Conservation (phyloP, 768 basidiomycete genomes). For the Roridomyces roridus region DNA sequence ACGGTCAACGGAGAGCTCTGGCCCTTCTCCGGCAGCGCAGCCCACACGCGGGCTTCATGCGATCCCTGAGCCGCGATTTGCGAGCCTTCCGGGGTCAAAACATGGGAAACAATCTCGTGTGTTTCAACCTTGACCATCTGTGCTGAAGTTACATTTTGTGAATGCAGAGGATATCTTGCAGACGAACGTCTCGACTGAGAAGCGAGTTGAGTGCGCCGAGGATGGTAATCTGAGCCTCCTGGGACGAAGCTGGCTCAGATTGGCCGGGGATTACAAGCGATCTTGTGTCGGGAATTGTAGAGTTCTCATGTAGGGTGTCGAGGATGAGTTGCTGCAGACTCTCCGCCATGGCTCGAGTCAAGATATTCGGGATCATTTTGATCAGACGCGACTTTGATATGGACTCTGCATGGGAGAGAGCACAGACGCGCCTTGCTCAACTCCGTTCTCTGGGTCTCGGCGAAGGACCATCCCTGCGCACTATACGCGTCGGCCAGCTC, state of each 20-base stretch:
- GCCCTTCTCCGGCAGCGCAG: conserved; percentile 75
- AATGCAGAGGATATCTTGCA: conserved; percentile 7
- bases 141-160: conserved; percentile 8
- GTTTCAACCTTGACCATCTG: conserved; percentile 87
- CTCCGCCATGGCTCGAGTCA: conserved; percentile 64
- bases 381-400: conserved; percentile 15
- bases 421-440: conserved; percentile 58
- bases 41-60: conserved; percentile 96
- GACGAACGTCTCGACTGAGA: conserved; percentile 78
- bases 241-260: conserved; percentile 57
- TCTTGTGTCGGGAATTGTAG: conserved; percentile 71
- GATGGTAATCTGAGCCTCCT: conserved; percentile 83
- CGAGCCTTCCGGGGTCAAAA: conserved; percentile 81
- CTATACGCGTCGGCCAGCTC: conserved; percentile 86
- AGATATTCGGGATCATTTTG: conserved; percentile 10
- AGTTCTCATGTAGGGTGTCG: conserved; percentile 65
- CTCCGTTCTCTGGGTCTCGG: conserved; percentile 48
- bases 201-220: conserved; percentile 94
- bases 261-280: conserved; percentile 70
- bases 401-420: conserved; percentile 69
- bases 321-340: conserved; percentile 81
- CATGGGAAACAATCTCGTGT: conserved; percentile 77
- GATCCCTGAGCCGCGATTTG: conserved; percentile 84
- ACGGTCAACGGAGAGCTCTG: conserved; percentile 69
- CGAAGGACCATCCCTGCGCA: conserved; percentile 44